Base-by-base conservation (phyloP, 2,329 filamentous ascomycete species). In the Hypoxylon sp. region DNA sequence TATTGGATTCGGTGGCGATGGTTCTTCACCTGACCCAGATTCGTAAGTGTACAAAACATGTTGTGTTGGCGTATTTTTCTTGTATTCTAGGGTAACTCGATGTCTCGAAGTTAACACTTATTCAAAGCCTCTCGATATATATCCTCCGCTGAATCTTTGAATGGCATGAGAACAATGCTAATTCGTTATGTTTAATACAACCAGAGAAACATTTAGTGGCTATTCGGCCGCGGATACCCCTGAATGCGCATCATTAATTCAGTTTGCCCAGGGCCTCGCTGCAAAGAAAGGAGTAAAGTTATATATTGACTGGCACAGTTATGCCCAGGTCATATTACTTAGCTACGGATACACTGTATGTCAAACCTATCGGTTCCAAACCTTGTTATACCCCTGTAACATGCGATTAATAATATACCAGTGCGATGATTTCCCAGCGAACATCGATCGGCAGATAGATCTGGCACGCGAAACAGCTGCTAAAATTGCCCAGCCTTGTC, bases 261-360 rank as follows among this genome's bases (percentile, higher is more conserved):
- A 79, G 4, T 82, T 83, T 47, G 76, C 85, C 19, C 77, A 79
- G 49, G 70, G 74, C 39, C 71, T 87, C 22, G 76, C 79, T 30
- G 67, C 68, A 15, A 49, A 65, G 3, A 78, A 81, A 50, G 83
- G 83, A 2, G 78, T 87, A 55, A 81, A 84, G 56, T 75, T 86
- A 11, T 89, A 84, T 75, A 82, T 88, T 71, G 86, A 89, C 74
- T 84, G 84, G 74, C 86, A 88, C 73, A 82, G 82, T 20, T 88
- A 87, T 75, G 79, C 79, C 13, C 84, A 87, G 68, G 78, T 81
- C 53, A 81, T 87, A 56, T 77, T 87, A 49, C 80, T 82, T 17
- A 84, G 81, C 6, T 87, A 85, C 72, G 85, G 85, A 15, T 88
- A 85, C 75, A 83, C 79, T 7, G 30, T 32, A 11, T 3, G 30